Evolutionary conservation across 352 stramenopile species (phyloP).

Genomic region (Pythium diclinum): DNA sequence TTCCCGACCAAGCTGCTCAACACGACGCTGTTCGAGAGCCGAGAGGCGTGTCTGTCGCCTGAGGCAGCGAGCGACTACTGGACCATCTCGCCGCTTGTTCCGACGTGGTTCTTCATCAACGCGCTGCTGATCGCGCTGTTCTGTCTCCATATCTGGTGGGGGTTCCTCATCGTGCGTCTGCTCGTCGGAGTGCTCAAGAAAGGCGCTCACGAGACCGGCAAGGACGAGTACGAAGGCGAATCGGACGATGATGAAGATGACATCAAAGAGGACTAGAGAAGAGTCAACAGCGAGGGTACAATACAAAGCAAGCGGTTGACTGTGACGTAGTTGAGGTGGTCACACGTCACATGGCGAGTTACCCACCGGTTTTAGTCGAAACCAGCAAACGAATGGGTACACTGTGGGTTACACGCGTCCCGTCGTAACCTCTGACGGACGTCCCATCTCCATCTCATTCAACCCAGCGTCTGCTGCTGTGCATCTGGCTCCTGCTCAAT

Average conservation of each 20-base stretch:
- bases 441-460: too few species aligned
- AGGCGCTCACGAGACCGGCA: conserved; percentile 70
- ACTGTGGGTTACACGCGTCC: too few species aligned
- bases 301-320: too few species aligned
- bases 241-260: conserved; percentile 75
- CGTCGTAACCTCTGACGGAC: too few species aligned
- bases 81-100: conserved; percentile 65
- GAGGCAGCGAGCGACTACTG: conserved; percentile 66
- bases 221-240: conserved; percentile 84
- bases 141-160: conserved; percentile 85
- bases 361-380: too few species aligned
- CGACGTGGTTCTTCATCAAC: conserved; percentile 84
- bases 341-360: too few species aligned
- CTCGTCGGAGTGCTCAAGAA: conserved; percentile 67
- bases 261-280: conserved; percentile 24
- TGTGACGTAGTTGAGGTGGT: too few species aligned
- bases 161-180: conserved; percentile 66
- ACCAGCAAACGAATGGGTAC: too few species aligned
- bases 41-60: conserved; percentile 72
- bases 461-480: too few species aligned
- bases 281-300: too few species aligned
- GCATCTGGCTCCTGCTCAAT: too few species aligned
- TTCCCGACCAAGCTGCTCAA: conserved; percentile 83
- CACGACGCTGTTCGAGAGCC: conserved; percentile 67
- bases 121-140: conserved; percentile 70